These are phyloP conservation scores for Pleomassaria siparia DNA, from an alignment of 2,329 filamentous ascomycete species.

Conservation along the genomic window DNA sequence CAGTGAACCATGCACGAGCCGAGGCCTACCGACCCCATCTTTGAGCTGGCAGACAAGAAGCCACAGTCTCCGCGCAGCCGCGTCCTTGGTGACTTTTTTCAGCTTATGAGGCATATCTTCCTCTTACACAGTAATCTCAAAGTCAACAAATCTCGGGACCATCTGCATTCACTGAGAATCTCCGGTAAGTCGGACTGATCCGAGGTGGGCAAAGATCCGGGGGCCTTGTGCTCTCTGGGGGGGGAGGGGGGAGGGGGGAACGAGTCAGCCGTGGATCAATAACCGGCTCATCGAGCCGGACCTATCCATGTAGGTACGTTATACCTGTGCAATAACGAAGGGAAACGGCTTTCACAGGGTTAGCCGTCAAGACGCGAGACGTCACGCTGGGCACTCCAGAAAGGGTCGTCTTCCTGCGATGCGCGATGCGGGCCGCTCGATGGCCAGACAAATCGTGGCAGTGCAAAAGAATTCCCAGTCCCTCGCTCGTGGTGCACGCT, in stretches of 20 bases:
- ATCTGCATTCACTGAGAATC: not conserved
- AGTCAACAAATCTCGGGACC: not conserved
- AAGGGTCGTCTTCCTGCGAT: not conserved
- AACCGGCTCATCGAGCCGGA: not conserved
- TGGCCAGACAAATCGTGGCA: slow-evolving; percentile 13
- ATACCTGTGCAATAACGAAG: not conserved
- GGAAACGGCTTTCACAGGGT: not conserved
- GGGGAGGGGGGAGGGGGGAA: too few relatives aligned
- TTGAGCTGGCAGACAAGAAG: not conserved
- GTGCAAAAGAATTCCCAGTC: slow-evolving; percentile 5
- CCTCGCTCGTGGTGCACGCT: not conserved
- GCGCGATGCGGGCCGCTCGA: not conserved
- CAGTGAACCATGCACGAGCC: not conserved
- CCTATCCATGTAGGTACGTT: not conserved
- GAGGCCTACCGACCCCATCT: not conserved
- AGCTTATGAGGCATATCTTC: not conserved
- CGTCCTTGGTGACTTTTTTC: not conserved
- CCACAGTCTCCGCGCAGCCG: not conserved
- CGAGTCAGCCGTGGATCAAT: not conserved
- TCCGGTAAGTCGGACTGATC: not conserved
- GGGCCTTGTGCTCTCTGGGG: not conserved
- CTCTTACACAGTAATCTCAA: not conserved
- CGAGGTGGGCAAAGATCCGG: not conserved
- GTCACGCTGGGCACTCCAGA: not conserved
- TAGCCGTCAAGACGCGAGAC: not conserved